A percentile compares a stretch with the other conserved stretches of the same genome.
Evolutionary conservation across 2,329 filamentous ascomycete genomes (phyloP).

Genomic region (Penicillium sp.): DNA sequence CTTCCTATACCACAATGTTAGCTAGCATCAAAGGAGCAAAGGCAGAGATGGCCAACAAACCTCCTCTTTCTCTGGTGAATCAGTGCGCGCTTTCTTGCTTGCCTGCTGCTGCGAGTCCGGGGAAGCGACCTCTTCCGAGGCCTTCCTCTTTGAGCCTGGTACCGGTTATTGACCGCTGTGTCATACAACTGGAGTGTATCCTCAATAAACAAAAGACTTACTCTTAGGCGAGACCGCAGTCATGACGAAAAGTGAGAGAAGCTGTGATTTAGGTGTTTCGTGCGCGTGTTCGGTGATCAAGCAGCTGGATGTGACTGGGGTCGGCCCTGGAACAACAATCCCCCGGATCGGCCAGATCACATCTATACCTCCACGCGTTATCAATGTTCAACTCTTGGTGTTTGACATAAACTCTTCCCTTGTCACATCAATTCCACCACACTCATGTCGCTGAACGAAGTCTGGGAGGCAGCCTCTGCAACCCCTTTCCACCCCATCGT

Average conservation of each 20-base stretch:
- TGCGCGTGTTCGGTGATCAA: conserved; percentile 1
- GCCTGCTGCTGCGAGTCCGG: conserved; percentile 42
- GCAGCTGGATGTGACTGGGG: conserved; percentile 3
- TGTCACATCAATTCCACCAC: not conserved
- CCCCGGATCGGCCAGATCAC: conserved; percentile 22
- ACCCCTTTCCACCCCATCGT: conserved; percentile 80
- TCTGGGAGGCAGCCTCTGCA: conserved; percentile 91
- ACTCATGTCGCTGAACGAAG: conserved; percentile 71
- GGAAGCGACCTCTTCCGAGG: conserved; percentile 49
- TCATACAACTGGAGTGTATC: not conserved
- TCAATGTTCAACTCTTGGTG: not conserved
- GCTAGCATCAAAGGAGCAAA: not conserved
- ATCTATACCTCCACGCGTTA: conserved; percentile 1
- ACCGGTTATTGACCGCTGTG: not conserved
- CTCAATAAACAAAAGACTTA: conserved; percentile 19
- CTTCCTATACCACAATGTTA: conserved; percentile 38
- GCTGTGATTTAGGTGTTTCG: not conserved
- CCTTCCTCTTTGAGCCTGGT: conserved; percentile 48
- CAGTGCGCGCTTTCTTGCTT: conserved; percentile 51
- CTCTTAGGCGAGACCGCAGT: conserved; percentile 32
- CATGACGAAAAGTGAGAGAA: conserved; percentile 12
- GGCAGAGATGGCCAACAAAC: conserved; percentile 17
- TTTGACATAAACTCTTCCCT: not conserved
- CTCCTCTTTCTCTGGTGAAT: conserved; percentile 42
- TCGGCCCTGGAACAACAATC: conserved; percentile 11